Percentiles rank a stretch among this genome's conserved stretches.
Conservation (phyloP, 2,329 filamentous ascomycete genomes). For the Xylaria sp. region DNA sequence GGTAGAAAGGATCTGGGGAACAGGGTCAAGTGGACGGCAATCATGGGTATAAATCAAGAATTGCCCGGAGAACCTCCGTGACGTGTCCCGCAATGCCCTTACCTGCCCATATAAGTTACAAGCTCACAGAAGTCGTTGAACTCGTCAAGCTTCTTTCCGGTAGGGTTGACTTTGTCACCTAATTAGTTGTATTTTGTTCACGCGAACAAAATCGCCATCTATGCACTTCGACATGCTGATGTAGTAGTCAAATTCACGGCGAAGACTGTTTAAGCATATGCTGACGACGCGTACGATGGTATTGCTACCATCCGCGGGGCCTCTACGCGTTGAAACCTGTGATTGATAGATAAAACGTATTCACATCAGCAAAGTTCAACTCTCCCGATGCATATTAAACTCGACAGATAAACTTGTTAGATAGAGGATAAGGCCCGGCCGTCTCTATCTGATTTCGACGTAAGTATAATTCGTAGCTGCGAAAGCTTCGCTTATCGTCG, state of each 20-base stretch:
- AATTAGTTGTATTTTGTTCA: neutral
- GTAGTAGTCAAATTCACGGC: neutral
- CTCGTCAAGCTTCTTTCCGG: conserved; percentile 13
- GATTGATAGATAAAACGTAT: neutral
- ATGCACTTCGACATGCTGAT: too few species aligned
- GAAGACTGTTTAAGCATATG: neutral
- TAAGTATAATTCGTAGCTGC: too few species aligned
- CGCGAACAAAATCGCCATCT: neutral
- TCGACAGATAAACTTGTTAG: too few species aligned
- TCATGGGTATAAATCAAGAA: conserved; percentile 21
- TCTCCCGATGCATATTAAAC: neutral
- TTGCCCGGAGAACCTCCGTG: conserved; percentile 39
- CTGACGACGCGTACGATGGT: neutral
- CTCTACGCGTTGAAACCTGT: too few species aligned
- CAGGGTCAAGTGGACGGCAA: conserved; percentile 22
- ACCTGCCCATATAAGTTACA: conserved; percentile 32
- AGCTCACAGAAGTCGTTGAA: conserved; percentile 1
- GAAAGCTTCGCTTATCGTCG: too few species aligned
- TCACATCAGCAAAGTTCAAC: neutral
- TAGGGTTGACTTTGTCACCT: neutral
- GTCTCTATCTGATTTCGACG: too few species aligned
- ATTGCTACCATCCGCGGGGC: too few species aligned
- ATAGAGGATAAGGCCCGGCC: too few species aligned
- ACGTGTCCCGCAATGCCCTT: conserved; percentile 13
- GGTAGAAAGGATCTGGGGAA: conserved; percentile 26